Percentiles rank a stretch among this genome's conserved stretches.
Evolutionary conservation across 2,329 filamentous ascomycete genomes (phyloP).

Genomic region (Pseudopithomyces maydicus): DNA sequence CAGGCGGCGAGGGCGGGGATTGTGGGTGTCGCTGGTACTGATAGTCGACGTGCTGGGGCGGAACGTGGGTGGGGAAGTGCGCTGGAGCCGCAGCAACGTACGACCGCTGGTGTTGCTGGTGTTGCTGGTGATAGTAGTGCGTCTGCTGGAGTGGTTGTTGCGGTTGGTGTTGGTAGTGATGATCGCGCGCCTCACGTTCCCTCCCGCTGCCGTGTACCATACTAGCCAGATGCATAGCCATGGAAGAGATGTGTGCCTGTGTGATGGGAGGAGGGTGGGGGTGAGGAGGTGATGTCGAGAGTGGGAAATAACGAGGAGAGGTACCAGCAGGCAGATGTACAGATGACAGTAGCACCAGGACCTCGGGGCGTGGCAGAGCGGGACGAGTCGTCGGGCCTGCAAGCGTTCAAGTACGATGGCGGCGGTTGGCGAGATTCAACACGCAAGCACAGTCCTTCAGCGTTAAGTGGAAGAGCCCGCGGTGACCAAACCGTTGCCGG

Average conservation of each 20-base stretch:
- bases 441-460: constrained; percentile 33
- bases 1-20: constrained; percentile 74
- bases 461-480: constrained; percentile 34
- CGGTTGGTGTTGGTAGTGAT: constrained; percentile 37
- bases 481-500: constrained; percentile 43
- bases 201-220: constrained; percentile 51
- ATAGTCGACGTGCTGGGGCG: constrained; percentile 31
- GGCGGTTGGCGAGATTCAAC: constrained; percentile 44
- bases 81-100: constrained; percentile 27
- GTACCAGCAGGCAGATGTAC: constrained; percentile 20
- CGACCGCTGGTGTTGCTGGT: constrained; percentile 30
- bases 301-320: constrained; percentile 30
- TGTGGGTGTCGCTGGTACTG: constrained; percentile 52
- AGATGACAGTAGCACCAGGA: constrained; percentile 33
- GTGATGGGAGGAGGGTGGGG: constrained; percentile 28
- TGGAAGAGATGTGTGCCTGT: constrained; percentile 36
- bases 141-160: constrained; percentile 27
- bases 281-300: constrained; percentile 29
- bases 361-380: constrained; percentile 36
- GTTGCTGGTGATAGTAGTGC: constrained; percentile 26
- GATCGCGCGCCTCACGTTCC: constrained; percentile 43
- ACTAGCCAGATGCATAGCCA: constrained; percentile 51
- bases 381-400: constrained; percentile 27
- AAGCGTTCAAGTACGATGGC: constrained; percentile 43
- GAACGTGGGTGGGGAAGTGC: constrained; percentile 20